Evolutionary conservation across 768 basidiomycete genomes (phyloP).

Genomic region (Tricholoma sp.): DNA sequence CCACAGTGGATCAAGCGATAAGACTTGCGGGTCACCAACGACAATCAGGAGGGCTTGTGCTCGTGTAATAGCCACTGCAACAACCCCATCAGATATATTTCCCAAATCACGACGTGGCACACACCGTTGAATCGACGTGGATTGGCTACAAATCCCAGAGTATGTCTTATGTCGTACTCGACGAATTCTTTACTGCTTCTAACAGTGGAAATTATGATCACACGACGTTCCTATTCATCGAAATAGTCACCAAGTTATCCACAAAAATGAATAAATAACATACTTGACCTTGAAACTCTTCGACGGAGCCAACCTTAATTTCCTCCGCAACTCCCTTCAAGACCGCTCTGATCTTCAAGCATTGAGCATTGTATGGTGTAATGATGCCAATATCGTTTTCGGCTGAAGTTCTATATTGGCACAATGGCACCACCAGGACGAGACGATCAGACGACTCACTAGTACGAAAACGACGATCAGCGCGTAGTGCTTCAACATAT

Average conservation of each 20-base stretch:
- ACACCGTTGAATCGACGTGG: constrained; percentile 54
- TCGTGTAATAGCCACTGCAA: constrained; percentile 58
- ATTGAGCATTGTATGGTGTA: constrained; percentile 62
- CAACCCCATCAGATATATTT: background rate
- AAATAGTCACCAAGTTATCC: constrained; percentile 27
- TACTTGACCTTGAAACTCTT: constrained; percentile 68
- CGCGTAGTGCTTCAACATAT: constrained; percentile 38
- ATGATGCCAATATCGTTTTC: constrained; percentile 61
- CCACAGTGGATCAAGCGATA: constrained; percentile 58
- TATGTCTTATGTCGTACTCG: constrained; percentile 46
- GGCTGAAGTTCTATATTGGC: constrained; percentile 20
- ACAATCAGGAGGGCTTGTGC: constrained; percentile 60
- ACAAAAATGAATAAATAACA: constrained; percentile 7
- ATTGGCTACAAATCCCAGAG: constrained; percentile 54
- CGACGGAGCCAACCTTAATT: constrained; percentile 60
- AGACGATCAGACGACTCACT: constrained; percentile 26
- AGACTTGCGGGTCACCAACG: constrained; percentile 53
- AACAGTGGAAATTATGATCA: constrained; percentile 57
- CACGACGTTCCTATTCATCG: constrained; percentile 41
- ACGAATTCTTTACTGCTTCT: constrained; percentile 48
- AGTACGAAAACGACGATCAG: constrained; percentile 31
- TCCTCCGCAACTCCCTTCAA: constrained; percentile 23
- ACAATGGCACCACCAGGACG: constrained; percentile 3
- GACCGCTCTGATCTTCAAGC: constrained; percentile 44
- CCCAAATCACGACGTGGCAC: constrained; percentile 8